Evolutionary conservation across 371 early-diverging fungal species (phyloP).

Genomic region (Rhizopus microsporus): DNA sequence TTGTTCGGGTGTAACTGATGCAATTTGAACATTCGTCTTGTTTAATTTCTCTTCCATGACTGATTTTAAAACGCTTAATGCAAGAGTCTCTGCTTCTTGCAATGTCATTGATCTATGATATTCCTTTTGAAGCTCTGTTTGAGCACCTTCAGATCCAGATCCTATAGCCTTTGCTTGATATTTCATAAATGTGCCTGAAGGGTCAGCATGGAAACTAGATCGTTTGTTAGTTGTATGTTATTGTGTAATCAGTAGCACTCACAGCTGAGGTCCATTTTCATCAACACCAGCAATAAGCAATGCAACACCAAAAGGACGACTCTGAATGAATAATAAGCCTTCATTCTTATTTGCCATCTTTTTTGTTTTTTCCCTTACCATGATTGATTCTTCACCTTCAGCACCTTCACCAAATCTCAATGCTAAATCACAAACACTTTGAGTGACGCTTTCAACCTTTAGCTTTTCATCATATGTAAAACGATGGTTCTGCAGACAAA

Average conservation of each 20-base stretch:
- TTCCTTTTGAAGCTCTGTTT: slow-evolving; percentile 95
- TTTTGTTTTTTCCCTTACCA: slow-evolving; percentile 61
- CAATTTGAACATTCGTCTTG: slow-evolving; percentile 94
- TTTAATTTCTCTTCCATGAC: slow-evolving; percentile 99
- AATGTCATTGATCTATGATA: slow-evolving; percentile 89
- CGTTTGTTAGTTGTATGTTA: background rate
- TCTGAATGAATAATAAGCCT: slow-evolving; percentile 35
- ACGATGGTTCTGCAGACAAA: slow-evolving; percentile 75
- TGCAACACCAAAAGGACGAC: slow-evolving; percentile 99
- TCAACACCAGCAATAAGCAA: slow-evolving; percentile 97
- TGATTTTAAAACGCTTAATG: slow-evolving; percentile 97
- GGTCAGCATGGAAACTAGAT: slow-evolving; percentile 89
- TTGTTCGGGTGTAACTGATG: slow-evolving; percentile 80
- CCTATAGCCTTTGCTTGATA: slow-evolving; percentile 98
- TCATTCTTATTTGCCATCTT: background rate
- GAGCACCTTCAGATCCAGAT: slow-evolving; percentile 98
- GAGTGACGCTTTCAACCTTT: slow-evolving; percentile 95
- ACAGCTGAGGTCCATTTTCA: slow-evolving; percentile 98
- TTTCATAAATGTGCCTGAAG: slow-evolving; percentile 93
- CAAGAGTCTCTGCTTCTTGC: slow-evolving; percentile 85
- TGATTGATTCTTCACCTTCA: slow-evolving; percentile 92
- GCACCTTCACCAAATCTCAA: slow-evolving; percentile 97
- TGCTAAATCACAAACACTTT: slow-evolving; percentile 97
- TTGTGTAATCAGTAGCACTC: slow-evolving; percentile 30
- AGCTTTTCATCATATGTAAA: slow-evolving; percentile 95